phyloP scores from a whole-genome alignment of 768 basidiomycete species.

The Russula foetens region DNA sequence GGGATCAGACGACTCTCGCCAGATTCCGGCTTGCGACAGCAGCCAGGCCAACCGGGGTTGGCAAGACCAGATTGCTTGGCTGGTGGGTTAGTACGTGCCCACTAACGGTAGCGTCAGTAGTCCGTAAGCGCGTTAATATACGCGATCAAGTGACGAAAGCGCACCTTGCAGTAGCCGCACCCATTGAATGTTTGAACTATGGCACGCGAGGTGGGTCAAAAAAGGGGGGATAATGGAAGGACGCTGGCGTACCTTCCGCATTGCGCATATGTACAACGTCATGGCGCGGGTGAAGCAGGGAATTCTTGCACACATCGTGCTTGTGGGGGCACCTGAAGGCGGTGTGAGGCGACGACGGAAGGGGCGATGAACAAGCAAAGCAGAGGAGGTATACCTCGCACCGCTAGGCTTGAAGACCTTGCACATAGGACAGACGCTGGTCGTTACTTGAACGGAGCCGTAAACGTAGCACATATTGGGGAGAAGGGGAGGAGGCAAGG shows the following conservation, averaged over 20 bases:
- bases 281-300: slow-evolving; percentile 61
- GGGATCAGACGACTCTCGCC: slow-evolving; percentile 56
- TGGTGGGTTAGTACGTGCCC: slow-evolving; percentile 55
- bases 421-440: slow-evolving; percentile 74
- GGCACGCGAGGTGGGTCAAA: slow-evolving; percentile 17
- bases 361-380: slow-evolving; percentile 6
- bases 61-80: slow-evolving; percentile 47
- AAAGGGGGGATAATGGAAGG: slow-evolving; percentile 11
- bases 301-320: slow-evolving; percentile 68
- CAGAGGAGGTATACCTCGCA: slow-evolving; percentile 39
- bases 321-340: slow-evolving; percentile 63
- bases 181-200: slow-evolving; percentile 76
- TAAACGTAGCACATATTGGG: slow-evolving; percentile 63
- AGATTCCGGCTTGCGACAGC: slow-evolving; percentile 66
- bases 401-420: slow-evolving; percentile 62
- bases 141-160: slow-evolving; percentile 18
- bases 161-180: slow-evolving; percentile 86
- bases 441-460: slow-evolving; percentile 60
- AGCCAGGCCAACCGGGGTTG: slow-evolving; percentile 83
- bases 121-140: neutral
- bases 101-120: slow-evolving; percentile 37
- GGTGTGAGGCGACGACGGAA: slow-evolving; percentile 20
- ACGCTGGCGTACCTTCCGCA: slow-evolving; percentile 59
- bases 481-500: slow-evolving; percentile 11
- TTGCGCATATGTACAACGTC: slow-evolving; percentile 78